Evolutionary conservation across 1,284 basidiomycete genomes (phyloP), one percentile per base, ranked within the genome.

Genomic region (Meira nashicola): DNA sequence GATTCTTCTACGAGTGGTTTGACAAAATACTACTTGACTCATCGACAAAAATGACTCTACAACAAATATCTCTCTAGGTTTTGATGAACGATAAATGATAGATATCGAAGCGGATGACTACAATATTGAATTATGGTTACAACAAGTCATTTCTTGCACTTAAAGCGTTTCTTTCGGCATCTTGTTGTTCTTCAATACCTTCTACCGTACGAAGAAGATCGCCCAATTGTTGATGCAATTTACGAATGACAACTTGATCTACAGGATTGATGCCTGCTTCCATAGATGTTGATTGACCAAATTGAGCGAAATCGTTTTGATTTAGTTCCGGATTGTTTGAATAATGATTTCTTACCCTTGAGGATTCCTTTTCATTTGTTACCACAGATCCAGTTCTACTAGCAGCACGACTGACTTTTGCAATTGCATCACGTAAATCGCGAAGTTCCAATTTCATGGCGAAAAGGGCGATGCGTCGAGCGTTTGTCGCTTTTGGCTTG

Each of bases 1-100:
- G 95, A 98, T 79, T 88, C 86, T 69, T 94, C 90, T 68, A 59
- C 67, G 19, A 54, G 47, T 1, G 74, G 74, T 11, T 55, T 78
- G 33, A 63, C 75, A 56, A 68, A 70, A 55, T 68, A 65, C 61
- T 78, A 70, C 59, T 57, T 78, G n/a, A n/a, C 44, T 17, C 15
- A 56, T 33, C n/a, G 40, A 23, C 17, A 23, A 25, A 19, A 48
- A 25, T 48, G 46, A 48, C 46, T 48, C 6, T 43, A 33, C 28
- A 33, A 8, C 28, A 33, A 33, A 4, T 8, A 33, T 8, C 4
- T 8, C 28, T 33, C 28, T 8, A 3, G 28, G 8, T 33, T 33
- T 33, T 33, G 28, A 33, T n/a, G n/a, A n/a, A n/a, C n/a, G 28
- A 33, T 33, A 8, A 33, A 33, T 33, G 28, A 4, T 4, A 8